phyloP scores from a whole-genome alignment of 1,139 yeast genomes.

The Magnusiomyces sp. region DNA sequence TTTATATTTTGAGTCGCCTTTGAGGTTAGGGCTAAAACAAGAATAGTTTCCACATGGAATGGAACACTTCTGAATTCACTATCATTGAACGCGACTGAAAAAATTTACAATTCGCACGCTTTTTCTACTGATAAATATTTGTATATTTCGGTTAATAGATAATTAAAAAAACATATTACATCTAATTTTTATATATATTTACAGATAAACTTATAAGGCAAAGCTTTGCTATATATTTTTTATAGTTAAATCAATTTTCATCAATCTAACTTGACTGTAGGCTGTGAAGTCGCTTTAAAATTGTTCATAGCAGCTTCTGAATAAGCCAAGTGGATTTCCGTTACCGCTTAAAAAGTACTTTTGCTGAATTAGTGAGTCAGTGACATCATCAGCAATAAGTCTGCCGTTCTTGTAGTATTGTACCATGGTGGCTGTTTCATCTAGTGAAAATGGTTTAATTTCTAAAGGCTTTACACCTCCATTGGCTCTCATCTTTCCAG shows the following conservation, averaged over 20 bases:
- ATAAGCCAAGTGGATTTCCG: conserved; percentile 12
- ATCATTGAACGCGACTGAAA: too few species aligned
- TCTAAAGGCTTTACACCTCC: conserved; percentile 43
- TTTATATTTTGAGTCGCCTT: too few species aligned
- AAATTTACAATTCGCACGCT: too few species aligned
- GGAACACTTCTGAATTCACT: too few species aligned
- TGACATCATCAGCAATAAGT: conserved; percentile 40
- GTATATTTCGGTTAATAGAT: too few species aligned
- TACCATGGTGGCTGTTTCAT: conserved; percentile 48
- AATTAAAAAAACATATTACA: not conserved
- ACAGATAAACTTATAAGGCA: not conserved
- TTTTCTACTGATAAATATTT: too few species aligned
- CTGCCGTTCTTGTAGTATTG: conserved; percentile 49
- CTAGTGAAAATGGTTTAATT: conserved; percentile 45
- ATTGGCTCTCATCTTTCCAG: conserved; percentile 34
- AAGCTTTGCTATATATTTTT: not conserved
- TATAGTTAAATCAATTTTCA: too few species aligned
- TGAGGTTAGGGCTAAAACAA: too few species aligned
- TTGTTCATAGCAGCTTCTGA: conserved; percentile 9
- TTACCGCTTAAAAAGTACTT: conserved; percentile 55
- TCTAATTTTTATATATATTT: not conserved
- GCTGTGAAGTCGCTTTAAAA: not conserved
- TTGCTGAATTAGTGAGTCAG: conserved; percentile 38
- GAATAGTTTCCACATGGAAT: too few species aligned
- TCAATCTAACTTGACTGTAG: not conserved